Evolutionary conservation across 768 basidiomycete genomes (phyloP), one percentile per base, ranked within the genome.

Genomic region (Kwoniella bestiolae): DNA sequence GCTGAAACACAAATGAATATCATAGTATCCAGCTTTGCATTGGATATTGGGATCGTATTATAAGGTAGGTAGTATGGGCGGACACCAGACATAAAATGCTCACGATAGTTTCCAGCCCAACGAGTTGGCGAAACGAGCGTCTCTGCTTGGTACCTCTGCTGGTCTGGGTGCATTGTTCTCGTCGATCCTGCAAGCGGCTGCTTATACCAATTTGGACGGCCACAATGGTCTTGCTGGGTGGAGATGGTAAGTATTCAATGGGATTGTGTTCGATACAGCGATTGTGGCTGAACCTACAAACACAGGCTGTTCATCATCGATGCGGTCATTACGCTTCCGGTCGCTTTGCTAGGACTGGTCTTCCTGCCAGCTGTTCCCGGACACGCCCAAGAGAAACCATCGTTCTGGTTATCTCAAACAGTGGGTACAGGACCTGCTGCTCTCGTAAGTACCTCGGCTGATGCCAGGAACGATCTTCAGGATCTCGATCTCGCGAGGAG

Each of bases 91-190:
- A 23, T 5, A 46, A 7, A 16, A 23, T 23, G 45, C 45, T 46
- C 7, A 46, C n/a, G 7, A 46, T 23, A 5, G 45, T 6, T 23
- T 6, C 5, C 7, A 74, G 7, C 68, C 69, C 5, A 52, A 67
- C 11, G 78, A 77, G 38, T 52, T 78, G 8, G 73, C 71, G 12
- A 79, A 79, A 60, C 66, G 78, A 16, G 61, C 72, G 26, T 70
- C 69, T 26, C 74, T 75, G 44, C 77, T 77, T 57, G 71, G 72
- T 68, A 45, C 66, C 2, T 59, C 74, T 12, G 74, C 72, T 3
- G 66, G 56, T 21, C 44, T 73, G 26, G 76, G 76, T 31, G 56
- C 52, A 11, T 63, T 75, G 59, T 71, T 78, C 34, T 65, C 60
- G 26, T 74, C 74, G 50, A 68, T 78, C 52, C 57, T 76, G 6